phyloP scores from a whole-genome alignment of 169 alveolate genomes.

The Plasmodium inui region DNA sequence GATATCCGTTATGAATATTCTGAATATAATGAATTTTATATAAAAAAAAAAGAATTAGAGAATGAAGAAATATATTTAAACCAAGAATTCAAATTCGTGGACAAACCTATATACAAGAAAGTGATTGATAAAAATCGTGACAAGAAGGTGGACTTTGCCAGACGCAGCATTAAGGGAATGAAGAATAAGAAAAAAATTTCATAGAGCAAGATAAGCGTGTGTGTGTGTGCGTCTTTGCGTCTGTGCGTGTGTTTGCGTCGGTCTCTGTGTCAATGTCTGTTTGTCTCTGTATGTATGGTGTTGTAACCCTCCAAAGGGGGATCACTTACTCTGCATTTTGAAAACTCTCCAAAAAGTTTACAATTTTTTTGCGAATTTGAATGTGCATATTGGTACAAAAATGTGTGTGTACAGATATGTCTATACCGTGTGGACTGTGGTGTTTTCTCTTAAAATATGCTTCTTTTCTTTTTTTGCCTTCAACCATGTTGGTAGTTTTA shows the following conservation, averaged over 20 bases:
- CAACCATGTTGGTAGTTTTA: background rate
- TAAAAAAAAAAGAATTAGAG: constrained; percentile 69
- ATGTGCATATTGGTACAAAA: constrained; percentile 9
- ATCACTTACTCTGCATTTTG: background rate
- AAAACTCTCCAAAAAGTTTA: background rate
- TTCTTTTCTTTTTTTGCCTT: background rate
- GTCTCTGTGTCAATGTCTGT: too few relatives aligned
- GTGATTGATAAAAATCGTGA: constrained; percentile 48
- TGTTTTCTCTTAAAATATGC: background rate
- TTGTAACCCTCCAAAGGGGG: background rate
- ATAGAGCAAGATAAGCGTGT: background rate
- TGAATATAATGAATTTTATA: constrained; percentile 45
- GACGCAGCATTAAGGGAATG: constrained; percentile 32
- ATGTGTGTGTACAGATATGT: constrained; percentile 2
- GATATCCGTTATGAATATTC: constrained; percentile 61
- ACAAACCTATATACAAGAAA: constrained; percentile 67
- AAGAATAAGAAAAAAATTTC: constrained; percentile 45
- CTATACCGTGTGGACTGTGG: background rate
- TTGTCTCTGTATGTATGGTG: background rate
- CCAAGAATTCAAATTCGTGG: constrained; percentile 66
- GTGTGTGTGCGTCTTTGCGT: background rate
- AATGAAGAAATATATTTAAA: constrained; percentile 51
- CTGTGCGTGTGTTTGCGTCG: too few relatives aligned
- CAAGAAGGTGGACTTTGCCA: constrained; percentile 62
- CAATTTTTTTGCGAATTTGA: background rate